A percentile compares a stretch with the other conserved stretches of the same genome.
Conservation (phyloP, 495 filamentous ascomycete species). For the Cladorrhinum samala region DNA sequence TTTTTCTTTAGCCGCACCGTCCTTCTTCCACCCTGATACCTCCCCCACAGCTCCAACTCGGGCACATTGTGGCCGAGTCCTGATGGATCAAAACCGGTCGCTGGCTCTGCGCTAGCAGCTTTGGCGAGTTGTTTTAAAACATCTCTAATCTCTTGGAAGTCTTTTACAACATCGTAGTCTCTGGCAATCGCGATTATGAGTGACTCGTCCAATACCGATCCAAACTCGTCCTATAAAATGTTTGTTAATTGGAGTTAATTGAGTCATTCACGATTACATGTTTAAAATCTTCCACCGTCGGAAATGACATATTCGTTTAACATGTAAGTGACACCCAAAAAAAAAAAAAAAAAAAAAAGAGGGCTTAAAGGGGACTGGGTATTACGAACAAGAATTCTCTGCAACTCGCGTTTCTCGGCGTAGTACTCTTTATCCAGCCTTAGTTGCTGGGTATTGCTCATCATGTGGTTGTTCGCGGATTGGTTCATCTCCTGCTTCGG, state of each 20-base stretch:
- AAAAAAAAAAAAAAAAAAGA: too few relatives aligned
- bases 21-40: too few relatives aligned
- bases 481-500: too few relatives aligned
- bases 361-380: not conserved
- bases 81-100: slow-evolving; percentile 70
- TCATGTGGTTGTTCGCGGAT: too few relatives aligned
- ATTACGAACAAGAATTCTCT: not conserved
- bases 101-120: slow-evolving; percentile 56
- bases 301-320: too few relatives aligned
- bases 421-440: too few relatives aligned
- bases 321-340: too few relatives aligned
- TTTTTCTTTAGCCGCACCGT: too few relatives aligned
- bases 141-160: slow-evolving; percentile 58
- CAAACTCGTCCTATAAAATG: slow-evolving; percentile 22
- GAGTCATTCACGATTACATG: not conserved
- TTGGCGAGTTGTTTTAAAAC: slow-evolving; percentile 54
- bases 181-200: slow-evolving; percentile 27
- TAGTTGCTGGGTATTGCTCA: too few relatives aligned
- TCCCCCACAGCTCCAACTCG: slow-evolving; percentile 17
- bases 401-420: too few relatives aligned
- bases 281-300: not conserved
- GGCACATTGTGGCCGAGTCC: slow-evolving; percentile 44
- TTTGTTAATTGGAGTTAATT: not conserved
- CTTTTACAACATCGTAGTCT: slow-evolving; percentile 53
- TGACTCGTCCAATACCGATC: slow-evolving; percentile 22